These are phyloP conservation scores for Alternaria metachromatica DNA, from an alignment of 2,329 filamentous ascomycete species.

Conservation along the genomic window DNA sequence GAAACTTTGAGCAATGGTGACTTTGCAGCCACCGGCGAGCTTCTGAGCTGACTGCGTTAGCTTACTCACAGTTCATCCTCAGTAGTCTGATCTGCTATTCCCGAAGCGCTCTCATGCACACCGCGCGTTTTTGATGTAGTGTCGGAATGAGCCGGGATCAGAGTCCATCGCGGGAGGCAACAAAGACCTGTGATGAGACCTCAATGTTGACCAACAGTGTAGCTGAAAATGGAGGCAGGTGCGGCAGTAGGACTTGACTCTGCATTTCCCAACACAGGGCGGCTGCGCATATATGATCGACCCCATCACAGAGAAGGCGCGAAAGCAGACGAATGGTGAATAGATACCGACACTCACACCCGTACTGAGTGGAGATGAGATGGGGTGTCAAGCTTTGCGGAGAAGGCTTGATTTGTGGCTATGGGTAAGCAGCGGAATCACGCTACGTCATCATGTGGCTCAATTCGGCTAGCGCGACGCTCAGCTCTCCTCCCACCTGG, in stretches of 20 bases:
- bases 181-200: neutral
- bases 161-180: neutral
- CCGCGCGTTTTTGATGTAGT: neutral
- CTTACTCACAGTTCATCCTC: neutral
- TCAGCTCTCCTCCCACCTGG: neutral
- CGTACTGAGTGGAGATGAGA: neutral
- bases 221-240: neutral
- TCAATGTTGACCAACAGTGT: neutral
- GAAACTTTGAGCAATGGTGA: neutral
- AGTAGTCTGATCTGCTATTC: neutral
- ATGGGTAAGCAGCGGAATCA: neutral
- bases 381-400: slow-evolving; percentile 6
- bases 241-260: neutral
- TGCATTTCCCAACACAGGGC: neutral
- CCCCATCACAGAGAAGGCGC: neutral
- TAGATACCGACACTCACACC: neutral
- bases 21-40: neutral
- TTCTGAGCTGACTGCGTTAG: neutral
- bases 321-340: neutral
- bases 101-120: neutral
- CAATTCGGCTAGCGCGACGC: neutral
- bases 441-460: neutral
- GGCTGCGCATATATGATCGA: neutral
- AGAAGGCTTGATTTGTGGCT: slow-evolving; percentile 2
- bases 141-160: neutral